A percentile compares a stretch with the other conserved stretches of the same genome.
Conservation (phyloP, 208 protist genomes). For the Leishmania gerbilli region DNA sequence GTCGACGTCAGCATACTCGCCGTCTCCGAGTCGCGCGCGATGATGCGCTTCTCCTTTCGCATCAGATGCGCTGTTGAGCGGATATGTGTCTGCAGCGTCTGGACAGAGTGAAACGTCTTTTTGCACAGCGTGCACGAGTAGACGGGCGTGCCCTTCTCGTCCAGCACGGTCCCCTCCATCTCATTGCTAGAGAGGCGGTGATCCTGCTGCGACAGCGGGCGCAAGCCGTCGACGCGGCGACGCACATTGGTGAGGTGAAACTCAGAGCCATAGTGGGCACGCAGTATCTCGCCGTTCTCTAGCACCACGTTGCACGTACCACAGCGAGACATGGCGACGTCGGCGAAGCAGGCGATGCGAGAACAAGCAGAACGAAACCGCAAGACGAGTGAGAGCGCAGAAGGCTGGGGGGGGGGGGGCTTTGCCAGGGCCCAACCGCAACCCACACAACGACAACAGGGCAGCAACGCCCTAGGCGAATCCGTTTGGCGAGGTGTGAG, state of each 20-base stretch:
- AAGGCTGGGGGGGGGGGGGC: neutral
- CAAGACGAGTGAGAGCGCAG: neutral
- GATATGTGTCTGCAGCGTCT: constrained; percentile 90
- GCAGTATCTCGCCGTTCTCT: constrained; percentile 47
- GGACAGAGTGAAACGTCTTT: constrained; percentile 88
- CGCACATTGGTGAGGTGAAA: constrained; percentile 86
- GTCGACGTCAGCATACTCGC: constrained; percentile 82
- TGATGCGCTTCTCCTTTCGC: constrained; percentile 91
- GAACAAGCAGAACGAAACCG: neutral
- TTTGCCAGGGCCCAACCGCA: neutral
- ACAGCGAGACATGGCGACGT: constrained; percentile 56
- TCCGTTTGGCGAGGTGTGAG: neutral
- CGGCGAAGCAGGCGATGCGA: neutral
- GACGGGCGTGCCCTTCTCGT: constrained; percentile 46
- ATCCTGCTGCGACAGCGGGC: constrained; percentile 67
- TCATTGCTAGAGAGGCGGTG: constrained; percentile 32
- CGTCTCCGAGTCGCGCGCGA: constrained; percentile 80
- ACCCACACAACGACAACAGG: neutral
- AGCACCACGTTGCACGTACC: constrained; percentile 78
- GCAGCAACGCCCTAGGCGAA: neutral
- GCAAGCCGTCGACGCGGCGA: constrained; percentile 79
- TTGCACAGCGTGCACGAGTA: constrained; percentile 92
- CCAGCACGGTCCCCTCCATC: constrained; percentile 27
- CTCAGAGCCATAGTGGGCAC: constrained; percentile 80
- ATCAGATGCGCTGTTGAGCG: constrained; percentile 91